Base-by-base conservation (phyloP, 1,139 yeast species). In the Williopsis jadinii region DNA sequence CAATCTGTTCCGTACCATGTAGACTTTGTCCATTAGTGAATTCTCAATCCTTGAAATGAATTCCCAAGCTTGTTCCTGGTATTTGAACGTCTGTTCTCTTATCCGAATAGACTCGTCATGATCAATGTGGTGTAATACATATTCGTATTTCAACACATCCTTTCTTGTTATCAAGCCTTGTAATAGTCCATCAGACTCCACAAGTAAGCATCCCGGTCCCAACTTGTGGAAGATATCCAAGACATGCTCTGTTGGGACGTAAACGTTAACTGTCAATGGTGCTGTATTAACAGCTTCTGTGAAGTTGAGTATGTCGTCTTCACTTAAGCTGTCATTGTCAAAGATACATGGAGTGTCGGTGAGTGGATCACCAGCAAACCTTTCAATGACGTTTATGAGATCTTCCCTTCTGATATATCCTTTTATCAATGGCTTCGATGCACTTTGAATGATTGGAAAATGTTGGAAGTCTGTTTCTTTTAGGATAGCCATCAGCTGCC, bases 121-220 rank as follows among this genome's bases (percentile, higher is more conserved):
- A 27, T 41, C 38, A 1, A 41, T 10, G 30, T 50, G 41, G 38
- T 52, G 52, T 2, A 54, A 24, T 27, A 36, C 41, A 34, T 51
- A 45, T 41, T 65, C 63, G 39, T 77, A 77, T 36, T 78, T 64
- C 51, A 84, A 64, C 4, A 84, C 65, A 53, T 84, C 92, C 52
- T 82, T 81, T 50, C 81, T 68, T 0, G 94, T 82, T 2, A 84
- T 62, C n/a, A 81, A 51, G 0, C 95, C 95, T 11, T 66, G 67
- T 32, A 80, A 57, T 1, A 48, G 37, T 2, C 83, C 84, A 37
- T 66, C 61, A 26, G 70, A 66, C 45, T 80, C 84, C 0, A 88
- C 81, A 37, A 84, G 67, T 2, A 92, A 71, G 32, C 80, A 73
- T 32, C 87, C 68, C 5, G 97, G 95, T 0, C 97, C 97, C 32